phyloP scores from a whole-genome alignment of 306 rosid genomes.

The Boehmeria nivea region DNA sequence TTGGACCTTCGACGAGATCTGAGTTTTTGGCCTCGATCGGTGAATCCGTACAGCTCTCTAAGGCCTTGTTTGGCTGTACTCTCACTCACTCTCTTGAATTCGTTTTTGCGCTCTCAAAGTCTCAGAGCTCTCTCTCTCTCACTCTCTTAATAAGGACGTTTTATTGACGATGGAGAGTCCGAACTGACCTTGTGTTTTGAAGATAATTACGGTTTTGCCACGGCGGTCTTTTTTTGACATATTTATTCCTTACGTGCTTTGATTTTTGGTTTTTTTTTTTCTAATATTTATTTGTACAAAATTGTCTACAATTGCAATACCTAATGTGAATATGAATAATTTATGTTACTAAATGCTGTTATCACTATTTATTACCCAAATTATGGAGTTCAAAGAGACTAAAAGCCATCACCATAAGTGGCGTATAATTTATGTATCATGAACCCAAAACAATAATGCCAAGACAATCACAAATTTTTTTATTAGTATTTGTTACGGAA shows the following conservation, averaged over 20 bases:
- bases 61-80: too few species aligned
- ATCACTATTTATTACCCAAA: background rate
- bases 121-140: background rate
- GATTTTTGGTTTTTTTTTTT: background rate
- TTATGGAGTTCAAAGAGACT: too few species aligned
- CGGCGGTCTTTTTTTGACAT: background rate
- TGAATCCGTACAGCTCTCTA: too few species aligned
- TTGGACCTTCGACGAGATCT: background rate
- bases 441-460: too few species aligned
- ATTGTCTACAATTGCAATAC: too few species aligned
- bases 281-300: background rate
- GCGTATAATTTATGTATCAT: too few species aligned
- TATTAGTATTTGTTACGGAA: too few species aligned
- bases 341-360: background rate
- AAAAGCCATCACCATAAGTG: too few species aligned
- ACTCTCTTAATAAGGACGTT: background rate
- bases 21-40: too few species aligned
- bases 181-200: background rate
- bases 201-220: slow-evolving; percentile 13
- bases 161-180: background rate
- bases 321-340: too few species aligned
- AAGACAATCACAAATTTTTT: too few species aligned
- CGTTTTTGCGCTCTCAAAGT: background rate
- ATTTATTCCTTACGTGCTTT: background rate
- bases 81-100: background rate